Evolutionary conservation across 148 eudicot genomes (phyloP).

Genomic region (Vaccinium darrowii): DNA sequence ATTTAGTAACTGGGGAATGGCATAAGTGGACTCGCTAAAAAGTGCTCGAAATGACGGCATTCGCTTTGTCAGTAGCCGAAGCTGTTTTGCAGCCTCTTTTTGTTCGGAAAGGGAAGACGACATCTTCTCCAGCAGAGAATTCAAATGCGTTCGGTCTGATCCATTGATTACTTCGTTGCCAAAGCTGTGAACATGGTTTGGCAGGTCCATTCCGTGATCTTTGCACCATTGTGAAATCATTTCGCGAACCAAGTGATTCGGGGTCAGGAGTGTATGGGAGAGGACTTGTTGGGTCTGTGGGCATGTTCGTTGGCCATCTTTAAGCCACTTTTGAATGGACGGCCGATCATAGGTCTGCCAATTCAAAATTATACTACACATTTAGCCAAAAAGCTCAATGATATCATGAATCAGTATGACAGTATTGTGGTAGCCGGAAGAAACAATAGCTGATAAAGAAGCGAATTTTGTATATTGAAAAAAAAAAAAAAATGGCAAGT

Average conservation of each 20-base stretch:
- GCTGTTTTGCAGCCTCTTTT: slow-evolving; percentile 59
- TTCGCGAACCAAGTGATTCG: slow-evolving; percentile 58
- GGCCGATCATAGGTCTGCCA: slow-evolving; percentile 79
- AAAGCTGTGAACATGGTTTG: slow-evolving; percentile 30
- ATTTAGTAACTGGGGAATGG: slow-evolving; percentile 37
- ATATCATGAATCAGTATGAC: not conserved
- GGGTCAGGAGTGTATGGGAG: slow-evolving; percentile 64
- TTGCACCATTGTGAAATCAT: slow-evolving; percentile 74
- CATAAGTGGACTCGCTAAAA: slow-evolving; percentile 36
- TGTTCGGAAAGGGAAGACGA: slow-evolving; percentile 59
- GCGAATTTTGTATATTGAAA: not conserved
- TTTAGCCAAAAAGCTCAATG: not conserved
- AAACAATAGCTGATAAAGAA: not conserved
- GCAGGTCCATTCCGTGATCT: slow-evolving; percentile 40
- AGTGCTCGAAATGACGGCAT: slow-evolving; percentile 39
- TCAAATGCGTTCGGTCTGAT: slow-evolving; percentile 53
- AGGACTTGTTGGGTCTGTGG: slow-evolving; percentile 87
- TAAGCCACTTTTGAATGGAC: slow-evolving; percentile 77
- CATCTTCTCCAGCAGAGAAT: slow-evolving; percentile 52
- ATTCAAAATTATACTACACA: not conserved
- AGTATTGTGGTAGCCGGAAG: not conserved
- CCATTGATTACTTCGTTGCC: slow-evolving; percentile 45
- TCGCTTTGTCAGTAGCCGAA: slow-evolving; percentile 39
- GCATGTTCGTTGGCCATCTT: slow-evolving; percentile 72
- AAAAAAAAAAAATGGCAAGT: not conserved